phyloP scores from a whole-genome alignment of 106 monocot species.

The Gastrodia elata region DNA sequence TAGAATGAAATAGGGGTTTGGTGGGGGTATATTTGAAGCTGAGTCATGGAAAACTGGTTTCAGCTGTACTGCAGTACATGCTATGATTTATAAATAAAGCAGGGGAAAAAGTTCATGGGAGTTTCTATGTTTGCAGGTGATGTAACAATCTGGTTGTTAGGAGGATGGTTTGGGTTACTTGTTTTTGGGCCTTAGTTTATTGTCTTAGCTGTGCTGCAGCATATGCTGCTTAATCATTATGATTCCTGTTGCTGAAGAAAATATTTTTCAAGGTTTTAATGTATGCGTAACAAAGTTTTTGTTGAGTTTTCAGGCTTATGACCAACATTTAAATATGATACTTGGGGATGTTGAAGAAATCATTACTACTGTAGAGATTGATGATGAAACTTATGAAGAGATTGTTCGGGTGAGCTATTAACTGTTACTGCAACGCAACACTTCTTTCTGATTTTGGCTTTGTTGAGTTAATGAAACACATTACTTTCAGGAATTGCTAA shows the following conservation, averaged over 20 bases:
- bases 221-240: not conserved
- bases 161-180: not conserved
- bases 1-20: too few species aligned
- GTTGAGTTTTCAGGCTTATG: constrained; percentile 37
- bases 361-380: constrained; percentile 56
- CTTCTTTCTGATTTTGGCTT: not conserved
- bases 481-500: not conserved
- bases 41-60: too few species aligned
- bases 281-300: not conserved
- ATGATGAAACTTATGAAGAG: constrained; percentile 68
- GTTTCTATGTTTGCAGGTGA: not conserved
- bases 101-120: too few species aligned
- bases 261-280: not conserved
- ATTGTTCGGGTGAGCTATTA: constrained; percentile 38
- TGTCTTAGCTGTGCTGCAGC: not conserved
- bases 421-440: not conserved
- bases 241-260: not conserved
- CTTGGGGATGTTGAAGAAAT: constrained; percentile 66
- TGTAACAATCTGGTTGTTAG: not conserved
- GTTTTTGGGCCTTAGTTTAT: not conserved
- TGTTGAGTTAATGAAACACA: not conserved
- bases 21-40: too few species aligned
- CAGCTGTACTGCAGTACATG: too few species aligned
- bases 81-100: too few species aligned
- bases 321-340: constrained; percentile 68